A percentile compares a stretch with the other conserved stretches of the same genome.
phyloP scores from a whole-genome alignment of 1,284 basidiomycete species.

The Sanghuangporus baumii region DNA sequence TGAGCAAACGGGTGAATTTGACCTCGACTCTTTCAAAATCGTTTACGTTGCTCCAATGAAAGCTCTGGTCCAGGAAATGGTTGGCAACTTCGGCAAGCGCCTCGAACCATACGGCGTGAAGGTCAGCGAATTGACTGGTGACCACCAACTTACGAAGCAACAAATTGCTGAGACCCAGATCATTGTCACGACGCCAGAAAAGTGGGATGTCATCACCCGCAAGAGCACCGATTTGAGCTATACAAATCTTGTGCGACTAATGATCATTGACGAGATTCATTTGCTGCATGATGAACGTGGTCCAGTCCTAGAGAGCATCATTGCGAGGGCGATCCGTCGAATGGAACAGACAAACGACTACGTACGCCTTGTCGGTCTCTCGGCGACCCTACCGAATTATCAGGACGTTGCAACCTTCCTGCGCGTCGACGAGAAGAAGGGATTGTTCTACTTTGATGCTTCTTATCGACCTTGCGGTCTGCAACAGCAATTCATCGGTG shows the following conservation, averaged over 20 bases:
- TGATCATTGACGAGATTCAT: constrained; percentile 99
- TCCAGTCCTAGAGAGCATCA: constrained; percentile 91
- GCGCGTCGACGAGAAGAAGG: constrained; percentile 88
- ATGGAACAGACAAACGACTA: constrained; percentile 95
- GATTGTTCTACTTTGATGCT: constrained; percentile 96
- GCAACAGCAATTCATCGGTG: constrained; percentile 95
- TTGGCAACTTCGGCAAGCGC: constrained; percentile 87
- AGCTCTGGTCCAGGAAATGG: constrained; percentile 96
- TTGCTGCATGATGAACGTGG: constrained; percentile 97
- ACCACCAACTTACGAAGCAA: constrained; percentile 96
- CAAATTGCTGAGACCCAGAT: constrained; percentile 98
- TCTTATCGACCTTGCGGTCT: constrained; percentile 92
- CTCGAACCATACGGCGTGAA: constrained; percentile 80
- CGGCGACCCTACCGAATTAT: constrained; percentile 97
- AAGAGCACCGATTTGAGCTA: constrained; percentile 97
- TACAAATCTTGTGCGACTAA: constrained; percentile 92
- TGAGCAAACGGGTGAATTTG: constrained; percentile 78
- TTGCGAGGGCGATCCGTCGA: constrained; percentile 86
- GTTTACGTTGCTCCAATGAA: constrained; percentile 99
- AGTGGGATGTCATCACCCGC: constrained; percentile 99
- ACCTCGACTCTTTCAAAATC: constrained; percentile 92
- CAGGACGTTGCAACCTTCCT: constrained; percentile 99
- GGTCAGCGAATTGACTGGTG: constrained; percentile 95
- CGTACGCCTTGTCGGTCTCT: constrained; percentile 92
- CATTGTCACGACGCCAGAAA: constrained; percentile 98